Base-by-base conservation (phyloP, 139 green algal species). In the Chlamydomonas sp. region DNA sequence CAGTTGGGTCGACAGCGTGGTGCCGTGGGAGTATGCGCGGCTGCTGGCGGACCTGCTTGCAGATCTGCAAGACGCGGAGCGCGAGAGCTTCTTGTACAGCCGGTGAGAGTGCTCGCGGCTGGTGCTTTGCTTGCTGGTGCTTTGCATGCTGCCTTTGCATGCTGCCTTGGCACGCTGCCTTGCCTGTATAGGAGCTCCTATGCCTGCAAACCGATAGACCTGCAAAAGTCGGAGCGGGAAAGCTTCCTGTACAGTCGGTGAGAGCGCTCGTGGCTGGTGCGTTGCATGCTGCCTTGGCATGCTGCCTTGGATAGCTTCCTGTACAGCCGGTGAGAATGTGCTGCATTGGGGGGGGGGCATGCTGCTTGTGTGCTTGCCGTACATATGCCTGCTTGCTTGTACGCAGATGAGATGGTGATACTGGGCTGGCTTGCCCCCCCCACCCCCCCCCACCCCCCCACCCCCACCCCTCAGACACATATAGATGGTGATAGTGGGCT, bases 1-100 rank as follows among this genome's bases (percentile, higher is more conserved):
- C n/a, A n/a, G n/a, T n/a, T n/a, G 54, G 54, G 54, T 64, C 26
- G 54, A 64, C 6, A 64, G 54, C 34, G 54, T 33, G 26, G 54
- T 64, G 54, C 24, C 54, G 24, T 64, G 54, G 54, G 54, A 64
- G 8, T 64, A 64, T 64, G 54, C 54, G 20, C 8, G 24, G 26
- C 8, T 64, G 54, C 16, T 64, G 54, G 54, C 54, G 26, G 54
- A 64, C 54, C 54, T 64, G 16, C 54, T 64, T 22, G 54, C 54
- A 36, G 10, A 64, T 20, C 24, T 64, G 22, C 54, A 64, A 26
- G 10, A 64, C 8, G 24, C 30, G 54, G 54, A 64, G 54, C 30
- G 54, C 24, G 54, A 64, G 54, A 36, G 24, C 8, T 20, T 64
- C 26, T 36, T 64, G 54, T 64, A 36, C 54, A 64, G 54, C 54